A percentile compares a stretch with the other conserved stretches of the same genome.
These are phyloP conservation scores for Lactarius hengduanensis DNA, from an alignment of 768 basidiomycete genomes.

Conservation along the genomic window DNA sequence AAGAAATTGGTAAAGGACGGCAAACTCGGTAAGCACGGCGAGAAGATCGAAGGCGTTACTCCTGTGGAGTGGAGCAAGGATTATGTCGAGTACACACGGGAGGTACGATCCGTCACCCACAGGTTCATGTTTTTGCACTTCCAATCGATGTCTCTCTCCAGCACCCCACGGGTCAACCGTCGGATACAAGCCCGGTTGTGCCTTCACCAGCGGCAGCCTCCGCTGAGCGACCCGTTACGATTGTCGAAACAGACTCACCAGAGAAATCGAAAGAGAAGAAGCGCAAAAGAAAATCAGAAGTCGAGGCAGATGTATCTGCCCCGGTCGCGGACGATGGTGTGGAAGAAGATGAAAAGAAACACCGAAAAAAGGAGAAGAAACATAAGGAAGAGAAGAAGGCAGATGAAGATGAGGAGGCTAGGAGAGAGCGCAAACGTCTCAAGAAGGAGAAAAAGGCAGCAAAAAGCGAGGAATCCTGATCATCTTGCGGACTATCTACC, in stretches of 20 bases:
- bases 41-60: slow-evolving; percentile 82
- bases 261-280: slow-evolving; percentile 76
- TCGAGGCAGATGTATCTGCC: slow-evolving; percentile 45
- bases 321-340: slow-evolving; percentile 40
- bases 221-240: slow-evolving; percentile 31
- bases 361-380: slow-evolving; percentile 45
- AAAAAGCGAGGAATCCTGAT: slow-evolving; percentile 38
- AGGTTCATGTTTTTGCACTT: slow-evolving; percentile 33
- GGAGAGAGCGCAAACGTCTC: slow-evolving; percentile 58
- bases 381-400: slow-evolving; percentile 36
- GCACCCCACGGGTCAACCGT: slow-evolving; percentile 43
- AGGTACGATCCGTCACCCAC: slow-evolving; percentile 37
- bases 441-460: slow-evolving; percentile 68
- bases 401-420: slow-evolving; percentile 58
- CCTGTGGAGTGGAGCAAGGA: slow-evolving; percentile 89
- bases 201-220: slow-evolving; percentile 30
- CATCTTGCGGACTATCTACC: slow-evolving; percentile 16
- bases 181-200: slow-evolving; percentile 32
- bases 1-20: slow-evolving; percentile 99
- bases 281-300: slow-evolving; percentile 76
- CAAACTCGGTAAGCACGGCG: slow-evolving; percentile 92
- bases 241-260: slow-evolving; percentile 38
- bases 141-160: slow-evolving; percentile 22
- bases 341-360: slow-evolving; percentile 55
- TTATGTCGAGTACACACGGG: slow-evolving; percentile 90